These are phyloP conservation scores for Fusarium cyanostomum DNA, from an alignment of 2,329 filamentous ascomycete genomes.

Conservation along the genomic window DNA sequence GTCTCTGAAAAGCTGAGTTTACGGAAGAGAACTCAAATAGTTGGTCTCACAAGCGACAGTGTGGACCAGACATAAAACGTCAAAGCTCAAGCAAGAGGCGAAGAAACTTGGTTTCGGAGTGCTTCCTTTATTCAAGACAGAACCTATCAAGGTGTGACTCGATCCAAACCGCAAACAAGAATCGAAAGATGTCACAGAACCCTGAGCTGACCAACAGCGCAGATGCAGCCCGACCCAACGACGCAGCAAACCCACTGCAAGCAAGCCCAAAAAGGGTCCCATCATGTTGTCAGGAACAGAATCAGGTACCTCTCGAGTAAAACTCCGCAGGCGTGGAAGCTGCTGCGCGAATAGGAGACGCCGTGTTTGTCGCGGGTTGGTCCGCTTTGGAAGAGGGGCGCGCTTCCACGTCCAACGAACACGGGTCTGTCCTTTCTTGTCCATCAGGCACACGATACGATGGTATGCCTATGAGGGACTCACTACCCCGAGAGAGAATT, in stretches of 20 bases:
- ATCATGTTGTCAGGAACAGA: constrained; percentile 8
- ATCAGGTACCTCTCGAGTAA: neutral
- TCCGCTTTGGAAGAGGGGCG: constrained; percentile 13
- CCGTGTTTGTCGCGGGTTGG: constrained; percentile 34
- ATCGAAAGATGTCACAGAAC: constrained; percentile 2
- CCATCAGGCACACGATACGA: constrained; percentile 31
- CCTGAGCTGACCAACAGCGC: constrained; percentile 1
- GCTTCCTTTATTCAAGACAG: neutral
- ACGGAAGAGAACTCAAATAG: too few species aligned
- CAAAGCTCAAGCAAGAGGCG: neutral
- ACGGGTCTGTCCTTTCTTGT: constrained; percentile 2
- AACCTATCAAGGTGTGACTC: constrained; percentile 1
- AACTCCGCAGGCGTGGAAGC: neutral
- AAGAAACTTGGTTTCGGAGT: neutral
- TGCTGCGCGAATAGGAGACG: constrained; percentile 28
- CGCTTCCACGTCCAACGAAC: constrained; percentile 2
- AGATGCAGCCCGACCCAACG: neutral
- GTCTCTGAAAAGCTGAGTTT: too few species aligned
- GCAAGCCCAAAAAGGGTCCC: neutral
- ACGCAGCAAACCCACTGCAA: neutral
- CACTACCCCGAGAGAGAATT: too few species aligned
- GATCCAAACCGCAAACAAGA: neutral
- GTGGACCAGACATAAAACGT: neutral
- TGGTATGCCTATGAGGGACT: too few species aligned
- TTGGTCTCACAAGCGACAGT: too few species aligned